These are phyloP conservation scores for Hyaloscypha variabilis DNA, from an alignment of 495 filamentous ascomycete genomes.

Conservation along the genomic window DNA sequence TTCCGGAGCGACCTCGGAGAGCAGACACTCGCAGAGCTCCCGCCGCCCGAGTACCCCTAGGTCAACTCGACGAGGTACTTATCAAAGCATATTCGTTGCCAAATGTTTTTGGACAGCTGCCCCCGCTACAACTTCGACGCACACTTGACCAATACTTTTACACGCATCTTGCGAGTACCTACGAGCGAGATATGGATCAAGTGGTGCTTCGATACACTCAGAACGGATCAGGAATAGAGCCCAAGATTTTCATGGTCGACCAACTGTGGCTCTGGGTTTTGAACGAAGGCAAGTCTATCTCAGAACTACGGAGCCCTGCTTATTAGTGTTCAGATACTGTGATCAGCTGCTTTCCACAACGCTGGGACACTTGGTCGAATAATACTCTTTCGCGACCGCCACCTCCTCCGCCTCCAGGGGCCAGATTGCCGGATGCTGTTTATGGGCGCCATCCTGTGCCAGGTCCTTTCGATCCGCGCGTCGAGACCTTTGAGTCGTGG, in stretches of 20 bases:
- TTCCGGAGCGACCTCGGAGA: not conserved
- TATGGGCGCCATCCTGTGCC: no score
- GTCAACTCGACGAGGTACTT: not conserved
- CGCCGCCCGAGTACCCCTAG: not conserved
- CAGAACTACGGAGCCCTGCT: not conserved
- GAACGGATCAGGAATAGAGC: not conserved
- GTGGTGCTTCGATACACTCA: not conserved
- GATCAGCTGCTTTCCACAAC: not conserved
- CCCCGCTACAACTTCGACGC: conserved; percentile 1
- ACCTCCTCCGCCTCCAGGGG: not conserved
- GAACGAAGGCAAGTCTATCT: not conserved
- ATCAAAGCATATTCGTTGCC: not conserved
- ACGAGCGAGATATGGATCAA: not conserved
- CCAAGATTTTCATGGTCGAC: conserved; percentile 3
- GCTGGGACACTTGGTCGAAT: not conserved
- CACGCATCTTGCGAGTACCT: not conserved
- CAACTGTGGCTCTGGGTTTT: conserved; percentile 6
- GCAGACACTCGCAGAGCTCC: not conserved
- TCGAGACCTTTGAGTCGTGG: no score
- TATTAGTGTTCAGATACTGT: not conserved
- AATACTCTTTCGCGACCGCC: not conserved
- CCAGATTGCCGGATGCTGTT: no score
- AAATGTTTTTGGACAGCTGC: not conserved
- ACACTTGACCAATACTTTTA: conserved; percentile 7
- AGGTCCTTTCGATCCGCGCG: no score